A percentile compares a stretch with the other conserved stretches of the same genome.
Conservation (phyloP, 345 rosid genomes). For the Aquilaria sinensis region DNA sequence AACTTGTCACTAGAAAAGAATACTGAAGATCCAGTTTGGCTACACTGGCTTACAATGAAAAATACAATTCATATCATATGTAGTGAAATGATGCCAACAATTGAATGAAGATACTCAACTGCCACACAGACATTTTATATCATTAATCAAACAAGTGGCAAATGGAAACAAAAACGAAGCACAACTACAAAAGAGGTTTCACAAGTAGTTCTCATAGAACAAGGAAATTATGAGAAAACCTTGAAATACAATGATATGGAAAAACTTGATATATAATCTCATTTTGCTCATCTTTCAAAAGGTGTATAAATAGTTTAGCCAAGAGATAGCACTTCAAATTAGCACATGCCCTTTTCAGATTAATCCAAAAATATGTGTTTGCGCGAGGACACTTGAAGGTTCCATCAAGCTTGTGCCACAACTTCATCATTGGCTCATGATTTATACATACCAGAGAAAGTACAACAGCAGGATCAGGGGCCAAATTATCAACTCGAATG, state of each 20-base stretch:
- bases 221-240: not conserved
- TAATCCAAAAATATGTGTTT: constrained; percentile 75
- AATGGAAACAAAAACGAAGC: too few relatives aligned
- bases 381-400: constrained; percentile 86
- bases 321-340: constrained; percentile 61
- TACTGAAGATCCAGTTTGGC: constrained; percentile 86
- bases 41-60: constrained; percentile 69
- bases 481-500: constrained; percentile 36
- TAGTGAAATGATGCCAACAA: too few relatives aligned
- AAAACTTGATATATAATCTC: constrained; percentile 86
- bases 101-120: too few relatives aligned
- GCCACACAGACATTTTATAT: too few relatives aligned
- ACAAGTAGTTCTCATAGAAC: constrained; percentile 1
- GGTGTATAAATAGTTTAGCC: constrained; percentile 74
- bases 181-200: not conserved
- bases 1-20: constrained; percentile 63
- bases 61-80: not conserved
- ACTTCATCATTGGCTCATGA: constrained; percentile 72
- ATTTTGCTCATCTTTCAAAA: constrained; percentile 90
- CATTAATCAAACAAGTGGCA: not conserved
- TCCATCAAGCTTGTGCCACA: constrained; percentile 93
- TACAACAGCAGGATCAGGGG: constrained; percentile 20
- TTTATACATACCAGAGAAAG: constrained; percentile 59
- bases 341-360: constrained; percentile 72
- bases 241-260: constrained; percentile 2